Conservation (phyloP, 805 yeast species). For the Torulaspora gathmanii region DNA sequence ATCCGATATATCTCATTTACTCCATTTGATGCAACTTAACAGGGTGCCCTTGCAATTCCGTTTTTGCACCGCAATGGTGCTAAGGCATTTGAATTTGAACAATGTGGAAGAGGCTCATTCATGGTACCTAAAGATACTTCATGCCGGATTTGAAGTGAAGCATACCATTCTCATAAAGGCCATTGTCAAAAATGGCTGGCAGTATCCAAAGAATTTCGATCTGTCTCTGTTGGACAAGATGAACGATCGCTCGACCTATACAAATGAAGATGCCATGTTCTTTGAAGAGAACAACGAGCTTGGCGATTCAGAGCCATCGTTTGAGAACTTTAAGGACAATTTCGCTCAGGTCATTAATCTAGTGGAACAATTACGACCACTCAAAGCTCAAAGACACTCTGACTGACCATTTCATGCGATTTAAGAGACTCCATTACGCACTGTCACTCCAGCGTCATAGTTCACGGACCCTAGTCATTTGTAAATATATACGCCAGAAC, state of each 20-base stretch:
- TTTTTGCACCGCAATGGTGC: slow-evolving; percentile 26
- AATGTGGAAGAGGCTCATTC: slow-evolving; percentile 22
- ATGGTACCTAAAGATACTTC: slow-evolving; percentile 29
- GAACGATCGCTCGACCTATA: background rate
- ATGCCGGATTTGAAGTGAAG: slow-evolving; percentile 23
- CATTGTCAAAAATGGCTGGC: slow-evolving; percentile 24
- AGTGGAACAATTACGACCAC: slow-evolving; percentile 2
- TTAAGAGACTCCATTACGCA: background rate
- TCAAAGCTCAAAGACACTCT: background rate
- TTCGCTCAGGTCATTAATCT: slow-evolving; percentile 7
- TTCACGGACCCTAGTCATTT: background rate
- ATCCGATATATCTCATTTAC: slow-evolving; percentile 17
- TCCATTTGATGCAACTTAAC: slow-evolving; percentile 24
- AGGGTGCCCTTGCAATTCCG: slow-evolving; percentile 26
- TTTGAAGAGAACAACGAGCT: slow-evolving; percentile 8
- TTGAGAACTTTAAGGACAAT: slow-evolving; percentile 1
- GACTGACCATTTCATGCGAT: background rate
- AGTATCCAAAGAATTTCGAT: slow-evolving; percentile 22
- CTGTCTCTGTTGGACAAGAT: slow-evolving; percentile 12
- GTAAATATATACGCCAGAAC: too few species aligned
- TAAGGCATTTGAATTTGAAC: slow-evolving; percentile 16
- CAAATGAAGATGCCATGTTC: slow-evolving; percentile 8
- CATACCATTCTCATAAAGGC: slow-evolving; percentile 21
- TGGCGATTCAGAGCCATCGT: background rate
- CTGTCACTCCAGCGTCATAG: background rate